These are phyloP conservation scores for Hericium coralloides DNA, from an alignment of 768 basidiomycete genomes.

Conservation along the genomic window DNA sequence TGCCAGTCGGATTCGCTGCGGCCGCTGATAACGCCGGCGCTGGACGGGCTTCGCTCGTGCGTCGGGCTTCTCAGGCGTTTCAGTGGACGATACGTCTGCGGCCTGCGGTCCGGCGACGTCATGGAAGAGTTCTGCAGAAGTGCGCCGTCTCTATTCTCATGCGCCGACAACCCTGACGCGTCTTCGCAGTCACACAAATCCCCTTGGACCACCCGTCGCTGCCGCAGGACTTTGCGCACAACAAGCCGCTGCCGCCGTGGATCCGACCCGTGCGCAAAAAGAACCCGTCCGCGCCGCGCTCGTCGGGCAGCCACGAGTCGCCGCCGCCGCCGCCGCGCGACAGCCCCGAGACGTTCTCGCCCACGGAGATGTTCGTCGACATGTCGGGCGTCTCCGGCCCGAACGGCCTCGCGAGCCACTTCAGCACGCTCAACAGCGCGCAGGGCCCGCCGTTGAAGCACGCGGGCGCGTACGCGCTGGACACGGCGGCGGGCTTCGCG, in stretches of 20 bases:
- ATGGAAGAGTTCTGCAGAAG: slow-evolving; percentile 92
- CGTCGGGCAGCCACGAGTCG: slow-evolving; percentile 16
- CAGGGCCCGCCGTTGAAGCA: neutral
- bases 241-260: slow-evolving; percentile 66
- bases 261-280: slow-evolving; percentile 83
- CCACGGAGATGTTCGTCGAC: slow-evolving; percentile 3
- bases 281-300: slow-evolving; percentile 39
- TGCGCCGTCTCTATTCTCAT: slow-evolving; percentile 28
- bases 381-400: neutral
- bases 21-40: slow-evolving; percentile 67
- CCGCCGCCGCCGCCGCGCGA: slow-evolving; percentile 1
- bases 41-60: slow-evolving; percentile 82
- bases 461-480: too few species aligned
- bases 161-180: neutral
- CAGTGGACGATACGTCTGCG: slow-evolving; percentile 88
- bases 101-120: slow-evolving; percentile 29
- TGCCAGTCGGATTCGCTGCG: slow-evolving; percentile 76
- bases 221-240: slow-evolving; percentile 39
- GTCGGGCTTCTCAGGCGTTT: slow-evolving; percentile 83
- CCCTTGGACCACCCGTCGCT: slow-evolving; percentile 18
- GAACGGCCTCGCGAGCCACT: neutral
- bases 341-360: slow-evolving; percentile 7
- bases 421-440: neutral
- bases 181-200: slow-evolving; percentile 62
- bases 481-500: too few species aligned